Conservation (phyloP, 768 basidiomycete genomes). For the Suillus subaureus region DNA sequence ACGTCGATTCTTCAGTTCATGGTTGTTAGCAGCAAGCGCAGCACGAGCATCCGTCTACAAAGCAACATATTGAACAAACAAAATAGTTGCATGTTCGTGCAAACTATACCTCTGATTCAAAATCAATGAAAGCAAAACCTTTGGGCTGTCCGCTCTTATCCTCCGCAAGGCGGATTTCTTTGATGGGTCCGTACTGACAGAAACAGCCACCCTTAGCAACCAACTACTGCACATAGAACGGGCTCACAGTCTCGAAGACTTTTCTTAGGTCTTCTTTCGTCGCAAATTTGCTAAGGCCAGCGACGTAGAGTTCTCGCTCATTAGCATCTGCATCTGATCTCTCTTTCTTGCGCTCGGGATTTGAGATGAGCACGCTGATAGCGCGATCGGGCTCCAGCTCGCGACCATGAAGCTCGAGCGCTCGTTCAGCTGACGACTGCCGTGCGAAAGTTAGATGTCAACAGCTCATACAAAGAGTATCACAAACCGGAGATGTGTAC, state of each 20-base stretch:
- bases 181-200: conserved; percentile 76
- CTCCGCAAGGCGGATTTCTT: conserved; percentile 76
- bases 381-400: conserved; percentile 70
- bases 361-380: conserved; percentile 83
- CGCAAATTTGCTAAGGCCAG: conserved; percentile 79
- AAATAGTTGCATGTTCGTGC: background rate
- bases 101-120: conserved; percentile 69
- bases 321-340: conserved; percentile 88
- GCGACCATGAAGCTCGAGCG: conserved; percentile 77
- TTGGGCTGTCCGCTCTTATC: conserved; percentile 72
- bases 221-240: background rate
- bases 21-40: conserved; percentile 80
- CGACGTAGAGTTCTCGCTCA: conserved; percentile 84
- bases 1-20: conserved; percentile 86
- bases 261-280: conserved; percentile 77
- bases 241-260: conserved; percentile 73
- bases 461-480: background rate
- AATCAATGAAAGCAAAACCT: conserved; percentile 94
- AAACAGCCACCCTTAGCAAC: conserved; percentile 12
- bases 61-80: conserved; percentile 4
- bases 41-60: conserved; percentile 66
- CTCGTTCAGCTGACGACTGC: conserved; percentile 68
- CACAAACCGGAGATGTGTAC: conserved; percentile 77
- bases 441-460: background rate
- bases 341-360: conserved; percentile 87